Evolutionary conservation across 164 flowering plant genomes (phyloP).

Genomic region (Houttuynia cordata): DNA sequence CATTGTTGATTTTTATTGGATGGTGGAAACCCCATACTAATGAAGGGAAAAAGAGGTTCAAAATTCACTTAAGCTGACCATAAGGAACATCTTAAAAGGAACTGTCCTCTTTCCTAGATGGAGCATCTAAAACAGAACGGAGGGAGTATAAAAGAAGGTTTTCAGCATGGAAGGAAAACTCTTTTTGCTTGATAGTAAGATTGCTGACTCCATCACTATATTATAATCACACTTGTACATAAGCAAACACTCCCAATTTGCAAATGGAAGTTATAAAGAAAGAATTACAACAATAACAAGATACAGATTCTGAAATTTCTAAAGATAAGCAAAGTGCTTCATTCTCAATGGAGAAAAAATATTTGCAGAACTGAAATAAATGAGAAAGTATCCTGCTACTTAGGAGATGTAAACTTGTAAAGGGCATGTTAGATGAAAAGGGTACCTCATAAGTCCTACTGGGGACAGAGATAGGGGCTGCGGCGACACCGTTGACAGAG

Average conservation of each 20-base stretch:
- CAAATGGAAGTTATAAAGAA: neutral
- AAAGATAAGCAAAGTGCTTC: neutral
- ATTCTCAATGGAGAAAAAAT: no score
- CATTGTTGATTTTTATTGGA: no score
- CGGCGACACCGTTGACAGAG: neutral
- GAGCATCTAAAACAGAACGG: no score
- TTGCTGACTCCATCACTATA: neutral
- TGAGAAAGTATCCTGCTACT: neutral
- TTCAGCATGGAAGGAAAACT: neutral
- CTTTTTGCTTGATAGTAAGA: neutral
- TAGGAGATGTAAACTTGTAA: neutral
- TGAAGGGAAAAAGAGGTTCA: no score
- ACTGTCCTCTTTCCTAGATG: no score
- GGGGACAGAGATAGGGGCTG: neutral
- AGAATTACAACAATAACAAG: neutral
- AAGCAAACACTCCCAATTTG: neutral
- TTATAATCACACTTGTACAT: neutral
- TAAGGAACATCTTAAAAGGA: no score
- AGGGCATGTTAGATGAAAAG: neutral
- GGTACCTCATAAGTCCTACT: neutral
- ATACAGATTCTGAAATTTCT: neutral
- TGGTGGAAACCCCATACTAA: no score
- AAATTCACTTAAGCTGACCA: no score
- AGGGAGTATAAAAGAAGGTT: neutral
- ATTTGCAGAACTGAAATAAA: no score